Evolutionary conservation across 2,329 filamentous ascomycete genomes (phyloP).

Genomic region (Trichoderma cornu-damae): DNA sequence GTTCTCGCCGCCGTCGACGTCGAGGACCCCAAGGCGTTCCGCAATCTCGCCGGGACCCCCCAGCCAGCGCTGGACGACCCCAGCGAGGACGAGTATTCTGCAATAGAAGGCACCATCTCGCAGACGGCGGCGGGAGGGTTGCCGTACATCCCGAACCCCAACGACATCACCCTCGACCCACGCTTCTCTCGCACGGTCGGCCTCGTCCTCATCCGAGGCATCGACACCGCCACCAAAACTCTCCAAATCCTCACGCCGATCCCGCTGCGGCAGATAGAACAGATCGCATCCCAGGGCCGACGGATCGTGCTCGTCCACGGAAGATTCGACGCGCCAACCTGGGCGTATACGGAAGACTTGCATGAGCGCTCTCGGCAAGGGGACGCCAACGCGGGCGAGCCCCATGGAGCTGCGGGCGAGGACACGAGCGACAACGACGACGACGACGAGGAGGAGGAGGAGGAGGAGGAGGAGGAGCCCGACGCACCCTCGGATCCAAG

Average conservation of each 20-base stretch:
- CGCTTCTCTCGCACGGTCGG: slow-evolving; percentile 55
- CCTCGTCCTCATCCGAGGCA: slow-evolving; percentile 63
- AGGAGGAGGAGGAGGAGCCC: slow-evolving; percentile 4
- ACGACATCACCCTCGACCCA: slow-evolving; percentile 55
- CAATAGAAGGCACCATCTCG: slow-evolving; percentile 14
- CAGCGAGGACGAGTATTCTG: slow-evolving; percentile 3
- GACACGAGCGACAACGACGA: slow-evolving; percentile 34
- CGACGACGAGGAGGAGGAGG: slow-evolving; percentile 20
- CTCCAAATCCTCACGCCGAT: slow-evolving; percentile 65
- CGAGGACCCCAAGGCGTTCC: slow-evolving; percentile 49
- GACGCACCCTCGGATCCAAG: not conserved
- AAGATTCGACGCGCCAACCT: slow-evolving; percentile 62
- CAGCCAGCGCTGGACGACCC: slow-evolving; percentile 19
- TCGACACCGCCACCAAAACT: slow-evolving; percentile 49
- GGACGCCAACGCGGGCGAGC: slow-evolving; percentile 26
- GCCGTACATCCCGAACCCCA: slow-evolving; percentile 55
- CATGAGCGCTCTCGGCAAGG: slow-evolving; percentile 36
- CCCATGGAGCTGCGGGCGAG: slow-evolving; percentile 32
- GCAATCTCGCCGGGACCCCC: slow-evolving; percentile 25
- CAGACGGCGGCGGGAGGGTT: slow-evolving; percentile 46
- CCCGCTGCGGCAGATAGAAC: slow-evolving; percentile 35
- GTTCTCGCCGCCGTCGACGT: slow-evolving; percentile 62
- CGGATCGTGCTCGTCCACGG: slow-evolving; percentile 61
- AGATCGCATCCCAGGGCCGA: slow-evolving; percentile 38
- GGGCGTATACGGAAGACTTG: slow-evolving; percentile 64